Evolutionary conservation across 345 rosid genomes (phyloP).

Genomic region (Linum tenue): DNA sequence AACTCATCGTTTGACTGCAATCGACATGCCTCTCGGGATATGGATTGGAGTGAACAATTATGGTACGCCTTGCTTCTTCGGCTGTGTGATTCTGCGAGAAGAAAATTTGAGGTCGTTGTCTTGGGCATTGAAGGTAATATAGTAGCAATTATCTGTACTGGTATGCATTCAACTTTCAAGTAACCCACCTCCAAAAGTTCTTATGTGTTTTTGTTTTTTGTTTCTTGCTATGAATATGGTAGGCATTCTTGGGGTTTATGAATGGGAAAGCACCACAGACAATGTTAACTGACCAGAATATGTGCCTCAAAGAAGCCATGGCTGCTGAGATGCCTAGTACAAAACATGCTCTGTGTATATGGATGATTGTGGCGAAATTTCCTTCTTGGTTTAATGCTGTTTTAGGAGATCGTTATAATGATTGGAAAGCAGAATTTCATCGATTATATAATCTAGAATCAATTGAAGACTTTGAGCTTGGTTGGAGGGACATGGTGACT

Average conservation of each 20-base stretch:
- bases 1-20: conserved; percentile 75
- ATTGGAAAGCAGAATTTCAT: conserved; percentile 88
- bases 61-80: conserved; percentile 96
- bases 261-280: conserved; percentile 88
- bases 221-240: conserved; percentile 13
- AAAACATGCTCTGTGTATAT: conserved; percentile 89
- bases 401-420: conserved; percentile 82
- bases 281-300: conserved; percentile 78
- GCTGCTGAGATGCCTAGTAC: conserved; percentile 72
- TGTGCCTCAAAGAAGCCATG: conserved; percentile 92
- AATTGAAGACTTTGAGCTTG: conserved; percentile 72
- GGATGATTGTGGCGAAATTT: conserved; percentile 92
- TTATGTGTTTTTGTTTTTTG: conserved; percentile 14
- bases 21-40: conserved; percentile 97
- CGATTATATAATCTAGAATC: conserved; percentile 77
- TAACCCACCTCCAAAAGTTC: conserved; percentile 1
- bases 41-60: conserved; percentile 93
- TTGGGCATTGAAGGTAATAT: conserved; percentile 93
- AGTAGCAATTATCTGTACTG: not conserved
- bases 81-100: conserved; percentile 78
- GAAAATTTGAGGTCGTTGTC: conserved; percentile 71
- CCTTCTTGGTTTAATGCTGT: conserved; percentile 95
- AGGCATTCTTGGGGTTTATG: conserved; percentile 83
- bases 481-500: conserved; percentile 89
- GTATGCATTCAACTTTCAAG: not conserved